A percentile compares a stretch with the other conserved stretches of the same genome.
Conservation (phyloP, 2,329 filamentous ascomycete species). For the Malbranchea zuffiana region DNA sequence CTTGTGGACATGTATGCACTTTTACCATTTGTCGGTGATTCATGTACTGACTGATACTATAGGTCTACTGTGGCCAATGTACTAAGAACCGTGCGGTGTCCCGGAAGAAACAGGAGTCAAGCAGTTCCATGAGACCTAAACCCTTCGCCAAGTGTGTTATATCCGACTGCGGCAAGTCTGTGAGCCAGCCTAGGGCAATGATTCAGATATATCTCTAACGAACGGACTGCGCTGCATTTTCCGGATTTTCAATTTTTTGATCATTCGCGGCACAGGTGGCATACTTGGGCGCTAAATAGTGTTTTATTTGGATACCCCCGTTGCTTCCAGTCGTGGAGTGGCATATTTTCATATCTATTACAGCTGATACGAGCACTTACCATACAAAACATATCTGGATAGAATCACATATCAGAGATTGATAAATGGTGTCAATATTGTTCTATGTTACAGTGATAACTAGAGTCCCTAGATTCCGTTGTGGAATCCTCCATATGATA, state of each 20-base stretch:
- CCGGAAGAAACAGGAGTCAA: conserved; percentile 24
- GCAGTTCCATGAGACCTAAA: conserved; percentile 20
- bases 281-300: no score
- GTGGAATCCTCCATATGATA: conserved; percentile 2
- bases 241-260: not conserved
- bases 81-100: conserved; percentile 30
- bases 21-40: not conserved
- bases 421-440: no score
- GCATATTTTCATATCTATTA: no score
- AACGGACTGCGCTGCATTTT: no score
- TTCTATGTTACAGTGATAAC: no score
- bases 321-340: no score
- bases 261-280: no score
- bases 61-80: conserved; percentile 42
- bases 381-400: no score
- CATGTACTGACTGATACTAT: conserved; percentile 10
- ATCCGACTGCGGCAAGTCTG: conserved; percentile 30
- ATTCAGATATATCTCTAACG: conserved; percentile 39
- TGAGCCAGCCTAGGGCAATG: conserved; percentile 33
- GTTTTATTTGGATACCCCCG: conserved; percentile 1
- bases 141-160: conserved; percentile 38
- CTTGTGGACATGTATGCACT: conserved; percentile 69
- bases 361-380: no score
- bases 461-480: no score
- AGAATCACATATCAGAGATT: no score